Base-by-base conservation (phyloP, 2,329 filamentous ascomycete species). In the Pyrenophora teres region DNA sequence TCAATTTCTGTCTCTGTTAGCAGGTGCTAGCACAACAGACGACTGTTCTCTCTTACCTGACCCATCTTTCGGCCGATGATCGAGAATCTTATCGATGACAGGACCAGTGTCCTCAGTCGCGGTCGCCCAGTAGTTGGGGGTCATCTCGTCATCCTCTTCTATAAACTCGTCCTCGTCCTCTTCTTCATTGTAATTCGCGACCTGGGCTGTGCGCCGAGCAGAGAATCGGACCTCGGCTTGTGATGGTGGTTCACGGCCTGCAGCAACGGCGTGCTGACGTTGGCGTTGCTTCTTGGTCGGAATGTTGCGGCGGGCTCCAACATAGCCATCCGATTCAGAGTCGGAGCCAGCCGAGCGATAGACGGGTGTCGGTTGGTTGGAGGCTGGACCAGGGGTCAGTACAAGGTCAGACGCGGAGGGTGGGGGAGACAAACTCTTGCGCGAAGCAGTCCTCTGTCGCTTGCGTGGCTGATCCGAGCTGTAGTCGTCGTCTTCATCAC, bases 221-320 rank as follows among this genome's bases (percentile, higher is more conserved):
- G 92, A 96, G 83, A 96, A 97, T 59, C 93, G 88, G 69, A 96
- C 90, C 76, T 96, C 92, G 50, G 84, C 83, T 63, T 87, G 83
- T 4, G 86, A 80, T 6, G 88, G 82, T 35, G 84, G 82, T 10
- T 85, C 83, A 64, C 72, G 68, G 32, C 87, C 81, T 41, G 79
- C 83, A 19, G 86, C 82, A 52, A 80, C 77, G 69, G 91, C 83
- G 51, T 87, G 80, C 68, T 89, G 84, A 54, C 87, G 86, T 48
- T 88, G 88, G 55, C 81, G 80, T 64, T 90, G 89, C 72, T 90
- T 92, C 76, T 92, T 94, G 59, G 83, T 86, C 31, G 76, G 76
- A 40, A 80, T 76, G 50, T 80, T 86, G 63, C 86, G 87, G 52
- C 87, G 87, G 56, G 88, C 84, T 55, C 87, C 89, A 43, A 90